phyloP scores from a whole-genome alignment of 805 yeast genomes.

The Candida easanensis region DNA sequence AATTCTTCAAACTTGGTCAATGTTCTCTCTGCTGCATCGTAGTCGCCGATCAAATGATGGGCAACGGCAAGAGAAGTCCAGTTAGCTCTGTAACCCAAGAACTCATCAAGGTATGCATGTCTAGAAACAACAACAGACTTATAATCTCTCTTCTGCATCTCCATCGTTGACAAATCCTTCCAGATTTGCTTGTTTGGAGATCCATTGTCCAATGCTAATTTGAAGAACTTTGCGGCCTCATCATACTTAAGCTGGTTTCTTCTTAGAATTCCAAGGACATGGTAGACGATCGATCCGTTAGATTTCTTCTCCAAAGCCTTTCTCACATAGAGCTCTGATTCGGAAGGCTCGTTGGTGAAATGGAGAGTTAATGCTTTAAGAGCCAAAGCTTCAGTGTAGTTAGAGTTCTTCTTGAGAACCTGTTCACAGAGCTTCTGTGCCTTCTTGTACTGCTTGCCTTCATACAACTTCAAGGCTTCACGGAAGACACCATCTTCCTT shows the following conservation, averaged over 20 bases:
- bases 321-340: slow-evolving; percentile 58
- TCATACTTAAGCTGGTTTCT: slow-evolving; percentile 64
- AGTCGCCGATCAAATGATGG: slow-evolving; percentile 70
- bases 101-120: slow-evolving; percentile 62
- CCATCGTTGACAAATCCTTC: slow-evolving; percentile 78
- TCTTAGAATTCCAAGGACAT: slow-evolving; percentile 82
- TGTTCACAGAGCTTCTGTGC: slow-evolving; percentile 74
- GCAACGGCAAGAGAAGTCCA: slow-evolving; percentile 91
- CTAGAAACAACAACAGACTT: slow-evolving; percentile 61
- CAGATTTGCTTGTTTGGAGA: slow-evolving; percentile 74
- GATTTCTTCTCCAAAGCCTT: slow-evolving; percentile 61
- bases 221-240: slow-evolving; percentile 78
- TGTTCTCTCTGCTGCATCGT: slow-evolving; percentile 65
- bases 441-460: slow-evolving; percentile 82
- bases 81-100: slow-evolving; percentile 81
- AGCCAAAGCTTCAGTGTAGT: slow-evolving; percentile 78
- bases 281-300: slow-evolving; percentile 71
- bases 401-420: slow-evolving; percentile 70
- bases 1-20: slow-evolving; percentile 73
- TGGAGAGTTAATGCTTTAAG: slow-evolving; percentile 74
- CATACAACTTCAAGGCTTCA: slow-evolving; percentile 81
- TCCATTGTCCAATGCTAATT: slow-evolving; percentile 72
- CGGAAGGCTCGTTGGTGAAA: slow-evolving; percentile 55
- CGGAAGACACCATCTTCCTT: slow-evolving; percentile 78
- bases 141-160: slow-evolving; percentile 76